phyloP scores from a whole-genome alignment of 1,139 yeast genomes.

The Schwanniomyces etchellsii region DNA sequence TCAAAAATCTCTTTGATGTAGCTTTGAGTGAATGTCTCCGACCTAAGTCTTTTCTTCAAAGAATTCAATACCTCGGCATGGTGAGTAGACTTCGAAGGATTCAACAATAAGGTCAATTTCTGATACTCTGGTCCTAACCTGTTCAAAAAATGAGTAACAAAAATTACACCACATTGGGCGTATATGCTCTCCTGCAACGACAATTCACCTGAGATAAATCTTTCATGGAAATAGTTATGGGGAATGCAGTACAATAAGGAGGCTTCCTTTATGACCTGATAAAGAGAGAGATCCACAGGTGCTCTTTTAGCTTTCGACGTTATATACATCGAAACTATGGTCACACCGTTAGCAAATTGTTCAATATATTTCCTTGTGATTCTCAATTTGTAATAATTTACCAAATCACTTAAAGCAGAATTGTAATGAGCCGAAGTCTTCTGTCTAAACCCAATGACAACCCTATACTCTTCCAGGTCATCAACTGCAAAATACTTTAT shows the following conservation, averaged over 20 bases:
- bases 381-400: constrained; percentile 81
- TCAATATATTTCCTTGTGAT: constrained; percentile 91
- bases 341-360: constrained; percentile 84
- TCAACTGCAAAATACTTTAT: constrained; percentile 82
- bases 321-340: constrained; percentile 83
- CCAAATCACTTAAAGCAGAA: constrained; percentile 82
- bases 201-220: constrained; percentile 70
- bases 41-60: constrained; percentile 83
- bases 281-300: constrained; percentile 68
- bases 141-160: constrained; percentile 90
- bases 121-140: constrained; percentile 89
- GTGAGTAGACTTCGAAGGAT: constrained; percentile 51
- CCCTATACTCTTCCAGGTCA: constrained; percentile 72
- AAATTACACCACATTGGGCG: constrained; percentile 90
- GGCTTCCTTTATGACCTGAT: constrained; percentile 92
- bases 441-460: constrained; percentile 84
- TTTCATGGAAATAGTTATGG: constrained; percentile 70
- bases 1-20: constrained; percentile 76
- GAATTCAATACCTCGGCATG: constrained; percentile 74
- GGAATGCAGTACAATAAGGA: constrained; percentile 90
- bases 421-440: constrained; percentile 82
- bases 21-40: constrained; percentile 88
- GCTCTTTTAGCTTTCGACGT: constrained; percentile 44
- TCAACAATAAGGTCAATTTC: constrained; percentile 60
- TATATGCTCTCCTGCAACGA: constrained; percentile 92